Evolutionary conservation across 768 basidiomycete genomes (phyloP).

Genomic region (Coprinellus aureogranulatus): DNA sequence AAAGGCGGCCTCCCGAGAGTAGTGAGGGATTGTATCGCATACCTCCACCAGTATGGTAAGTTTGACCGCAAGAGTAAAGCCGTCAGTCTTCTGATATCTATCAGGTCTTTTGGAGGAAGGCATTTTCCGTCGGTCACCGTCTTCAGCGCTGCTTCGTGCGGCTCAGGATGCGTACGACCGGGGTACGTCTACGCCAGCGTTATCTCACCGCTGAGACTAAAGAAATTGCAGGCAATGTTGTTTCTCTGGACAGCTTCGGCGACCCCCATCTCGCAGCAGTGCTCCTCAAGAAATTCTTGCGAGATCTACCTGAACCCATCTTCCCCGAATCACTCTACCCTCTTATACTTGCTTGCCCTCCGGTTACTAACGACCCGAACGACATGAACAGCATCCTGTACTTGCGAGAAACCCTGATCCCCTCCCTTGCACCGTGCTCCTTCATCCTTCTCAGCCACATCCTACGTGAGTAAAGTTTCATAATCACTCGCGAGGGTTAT

Average conservation of each 20-base stretch:
- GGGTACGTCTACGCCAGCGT: conserved; percentile 38
- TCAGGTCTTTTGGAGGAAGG: conserved; percentile 71
- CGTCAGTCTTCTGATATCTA: conserved; percentile 12
- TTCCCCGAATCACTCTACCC: conserved; percentile 72
- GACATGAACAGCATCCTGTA: conserved; percentile 63
- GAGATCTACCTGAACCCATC: conserved; percentile 76
- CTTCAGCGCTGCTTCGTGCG: conserved; percentile 63
- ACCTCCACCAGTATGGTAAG: conserved; percentile 59
- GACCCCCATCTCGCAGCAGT: conserved; percentile 84
- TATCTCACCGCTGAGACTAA: conserved; percentile 1
- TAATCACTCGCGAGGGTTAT: conserved; percentile 2
- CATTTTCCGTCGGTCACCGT: conserved; percentile 80
- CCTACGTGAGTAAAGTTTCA: conserved; percentile 45
- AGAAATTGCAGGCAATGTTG: conserved; percentile 60
- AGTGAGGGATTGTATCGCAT: conserved; percentile 71
- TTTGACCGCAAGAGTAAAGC: background rate
- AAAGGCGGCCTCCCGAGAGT: conserved; percentile 81
- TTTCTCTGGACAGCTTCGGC: conserved; percentile 70
- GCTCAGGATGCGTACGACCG: conserved; percentile 84
- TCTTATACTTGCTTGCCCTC: conserved; percentile 65
- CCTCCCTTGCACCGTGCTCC: conserved; percentile 65
- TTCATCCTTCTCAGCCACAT: conserved; percentile 73
- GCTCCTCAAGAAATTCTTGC: conserved; percentile 79
- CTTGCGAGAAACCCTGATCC: conserved; percentile 66
- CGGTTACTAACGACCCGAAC: conserved; percentile 44